These are phyloP conservation scores for Eragrostis tef DNA, from an alignment of 202 grass and related monocot genomes.

Conservation along the genomic window DNA sequence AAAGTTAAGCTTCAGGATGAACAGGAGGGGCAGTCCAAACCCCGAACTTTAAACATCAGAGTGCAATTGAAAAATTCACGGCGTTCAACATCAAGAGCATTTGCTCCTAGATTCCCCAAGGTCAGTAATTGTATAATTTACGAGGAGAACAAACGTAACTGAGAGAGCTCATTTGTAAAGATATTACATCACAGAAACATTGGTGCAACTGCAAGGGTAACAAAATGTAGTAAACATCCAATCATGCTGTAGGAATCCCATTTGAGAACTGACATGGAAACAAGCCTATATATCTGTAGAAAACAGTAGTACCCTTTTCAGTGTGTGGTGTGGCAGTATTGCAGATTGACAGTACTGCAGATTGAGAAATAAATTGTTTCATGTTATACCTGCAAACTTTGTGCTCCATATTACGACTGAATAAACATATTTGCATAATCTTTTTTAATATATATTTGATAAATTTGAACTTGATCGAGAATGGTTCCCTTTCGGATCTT, in stretches of 20 bases:
- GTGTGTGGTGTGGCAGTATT: constrained; percentile 14
- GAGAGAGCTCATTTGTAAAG: constrained; percentile 12
- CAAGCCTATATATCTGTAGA: neutral
- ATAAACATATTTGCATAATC: neutral
- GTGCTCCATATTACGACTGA: constrained; percentile 7
- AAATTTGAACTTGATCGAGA: neutral
- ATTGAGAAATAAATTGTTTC: constrained; percentile 13
- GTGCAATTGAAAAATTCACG: constrained; percentile 68
- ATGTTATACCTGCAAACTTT: constrained; percentile 14
- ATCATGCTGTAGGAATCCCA: neutral
- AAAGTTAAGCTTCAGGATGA: constrained; percentile 74
- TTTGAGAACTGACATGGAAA: constrained; percentile 30
- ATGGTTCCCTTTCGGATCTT: constrained; percentile 23
- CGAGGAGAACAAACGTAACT: constrained; percentile 21
- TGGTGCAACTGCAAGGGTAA: neutral
- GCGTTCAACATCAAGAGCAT: constrained; percentile 67
- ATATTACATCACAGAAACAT: neutral
- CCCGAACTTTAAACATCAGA: constrained; percentile 71
- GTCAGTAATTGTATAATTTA: constrained; percentile 52
- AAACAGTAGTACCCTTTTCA: constrained; percentile 15
- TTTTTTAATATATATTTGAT: neutral
- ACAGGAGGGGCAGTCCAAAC: constrained; percentile 49
- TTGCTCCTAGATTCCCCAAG: constrained; percentile 90
- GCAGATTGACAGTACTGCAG: too few relatives aligned
- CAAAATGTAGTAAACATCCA: constrained; percentile 6